These are phyloP conservation scores for Zoysia matrella DNA, from an alignment of 202 grass and related monocot species.

Conservation along the genomic window DNA sequence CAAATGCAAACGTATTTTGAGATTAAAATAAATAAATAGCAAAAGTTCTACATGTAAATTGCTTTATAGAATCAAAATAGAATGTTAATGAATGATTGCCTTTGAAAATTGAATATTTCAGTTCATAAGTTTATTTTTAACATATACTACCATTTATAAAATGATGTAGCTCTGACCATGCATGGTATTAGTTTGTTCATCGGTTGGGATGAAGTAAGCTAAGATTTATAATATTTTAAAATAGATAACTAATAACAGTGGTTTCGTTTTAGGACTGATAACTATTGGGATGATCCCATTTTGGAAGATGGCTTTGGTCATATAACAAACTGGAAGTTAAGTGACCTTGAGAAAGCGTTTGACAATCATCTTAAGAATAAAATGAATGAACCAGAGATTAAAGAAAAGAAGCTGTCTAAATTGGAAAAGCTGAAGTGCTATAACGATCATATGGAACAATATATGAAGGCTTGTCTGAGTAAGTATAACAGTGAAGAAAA, in stretches of 20 bases:
- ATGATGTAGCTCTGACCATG: too few species aligned
- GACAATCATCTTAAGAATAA: not conserved
- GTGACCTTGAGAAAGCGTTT: not conserved
- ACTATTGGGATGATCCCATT: not conserved
- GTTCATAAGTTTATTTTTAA: too few species aligned
- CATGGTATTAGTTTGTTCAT: too few species aligned
- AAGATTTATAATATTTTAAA: too few species aligned
- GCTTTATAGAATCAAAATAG: too few species aligned
- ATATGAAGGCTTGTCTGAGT: not conserved
- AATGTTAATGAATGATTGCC: too few species aligned
- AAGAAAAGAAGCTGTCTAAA: not conserved
- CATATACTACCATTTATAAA: too few species aligned
- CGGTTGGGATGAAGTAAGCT: too few species aligned
- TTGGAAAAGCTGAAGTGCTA: constrained; percentile 5
- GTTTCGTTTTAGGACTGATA: constrained; percentile 4
- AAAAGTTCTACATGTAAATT: too few species aligned
- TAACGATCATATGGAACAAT: constrained; percentile 7
- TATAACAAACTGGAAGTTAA: not conserved
- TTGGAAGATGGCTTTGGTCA: not conserved
- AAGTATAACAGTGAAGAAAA: constrained; percentile 4
- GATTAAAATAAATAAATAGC: too few species aligned
- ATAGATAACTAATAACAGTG: not conserved
- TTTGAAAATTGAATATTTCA: too few species aligned
- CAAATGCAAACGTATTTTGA: too few species aligned
- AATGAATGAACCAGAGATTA: not conserved